Evolutionary conservation across 2,329 filamentous ascomycete species (phyloP).

Genomic region (Sclerotinia trifoliorum): DNA sequence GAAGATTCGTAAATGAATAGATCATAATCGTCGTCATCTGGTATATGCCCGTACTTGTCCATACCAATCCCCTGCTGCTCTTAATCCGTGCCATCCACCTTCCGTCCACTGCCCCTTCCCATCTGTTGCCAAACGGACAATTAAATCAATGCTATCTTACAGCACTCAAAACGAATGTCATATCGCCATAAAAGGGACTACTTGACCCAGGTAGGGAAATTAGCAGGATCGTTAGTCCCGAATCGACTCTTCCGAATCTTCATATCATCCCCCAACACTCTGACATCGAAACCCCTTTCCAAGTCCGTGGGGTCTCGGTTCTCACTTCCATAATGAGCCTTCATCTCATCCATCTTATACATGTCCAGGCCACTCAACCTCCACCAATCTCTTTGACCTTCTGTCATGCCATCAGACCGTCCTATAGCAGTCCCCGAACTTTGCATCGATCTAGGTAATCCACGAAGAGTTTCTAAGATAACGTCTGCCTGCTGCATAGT

Average conservation of each 20-base stretch:
- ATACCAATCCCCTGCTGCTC: neutral
- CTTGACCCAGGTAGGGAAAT: neutral
- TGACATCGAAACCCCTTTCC: neutral
- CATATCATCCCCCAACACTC: neutral
- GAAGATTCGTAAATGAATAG: neutral
- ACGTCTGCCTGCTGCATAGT: slow-evolving; percentile 11
- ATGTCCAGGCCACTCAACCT: slow-evolving; percentile 6
- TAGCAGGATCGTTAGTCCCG: neutral
- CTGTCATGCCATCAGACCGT: neutral
- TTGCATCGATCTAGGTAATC: slow-evolving; percentile 4
- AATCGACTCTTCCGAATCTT: slow-evolving; percentile 4
- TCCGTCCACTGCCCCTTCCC: too few relatives aligned
- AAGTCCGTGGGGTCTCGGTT: neutral
- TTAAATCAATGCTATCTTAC: neutral
- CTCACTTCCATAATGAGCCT: neutral
- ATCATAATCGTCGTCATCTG: neutral
- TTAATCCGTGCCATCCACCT: neutral
- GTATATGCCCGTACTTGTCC: neutral
- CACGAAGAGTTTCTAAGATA: slow-evolving; percentile 16
- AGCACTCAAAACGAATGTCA: neutral
- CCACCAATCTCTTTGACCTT: slow-evolving; percentile 14
- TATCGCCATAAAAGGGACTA: neutral
- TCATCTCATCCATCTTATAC: slow-evolving; percentile 3
- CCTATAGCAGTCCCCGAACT: neutral
- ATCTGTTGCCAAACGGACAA: neutral